These are phyloP conservation scores for Rhizopogon vulgaris DNA, from an alignment of 768 basidiomycete species.

Conservation along the genomic window DNA sequence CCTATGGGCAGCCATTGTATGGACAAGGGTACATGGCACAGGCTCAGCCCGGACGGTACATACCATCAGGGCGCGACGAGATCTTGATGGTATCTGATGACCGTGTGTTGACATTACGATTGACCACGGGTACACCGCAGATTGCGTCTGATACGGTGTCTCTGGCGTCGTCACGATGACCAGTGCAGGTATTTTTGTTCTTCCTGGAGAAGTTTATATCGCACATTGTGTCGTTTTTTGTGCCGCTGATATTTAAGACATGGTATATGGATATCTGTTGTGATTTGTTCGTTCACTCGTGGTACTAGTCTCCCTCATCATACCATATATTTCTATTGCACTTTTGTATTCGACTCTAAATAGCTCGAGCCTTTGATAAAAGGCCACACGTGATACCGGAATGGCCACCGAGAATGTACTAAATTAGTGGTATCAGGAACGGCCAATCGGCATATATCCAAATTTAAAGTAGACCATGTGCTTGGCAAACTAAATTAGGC, in stretches of 20 bases:
- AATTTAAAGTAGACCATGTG: not conserved
- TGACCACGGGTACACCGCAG: slow-evolving; percentile 28
- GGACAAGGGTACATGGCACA: slow-evolving; percentile 29
- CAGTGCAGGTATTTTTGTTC: slow-evolving; percentile 5
- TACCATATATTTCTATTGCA: slow-evolving; percentile 26
- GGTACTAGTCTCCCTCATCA: slow-evolving; percentile 8
- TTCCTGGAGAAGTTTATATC: not conserved
- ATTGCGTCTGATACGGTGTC: slow-evolving; percentile 8
- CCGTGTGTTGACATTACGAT: slow-evolving; percentile 65
- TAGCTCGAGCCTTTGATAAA: too few species aligned
- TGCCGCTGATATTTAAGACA: not conserved
- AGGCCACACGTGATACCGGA: not conserved
- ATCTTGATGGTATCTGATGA: slow-evolving; percentile 90
- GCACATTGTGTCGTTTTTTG: not conserved
- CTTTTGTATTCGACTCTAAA: not conserved
- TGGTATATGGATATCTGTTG: slow-evolving; percentile 6
- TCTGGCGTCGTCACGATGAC: slow-evolving; percentile 12
- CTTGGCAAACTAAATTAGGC: not conserved
- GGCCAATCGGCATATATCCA: not conserved
- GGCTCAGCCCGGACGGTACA: slow-evolving; percentile 38
- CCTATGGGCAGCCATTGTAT: slow-evolving; percentile 14
- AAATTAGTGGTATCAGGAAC: not conserved
- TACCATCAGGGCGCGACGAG: slow-evolving; percentile 65
- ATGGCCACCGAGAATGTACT: not conserved
- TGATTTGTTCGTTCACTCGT: slow-evolving; percentile 13